Evolutionary conservation across 306 rosid species (phyloP).

Genomic region (Alnus rubra): DNA sequence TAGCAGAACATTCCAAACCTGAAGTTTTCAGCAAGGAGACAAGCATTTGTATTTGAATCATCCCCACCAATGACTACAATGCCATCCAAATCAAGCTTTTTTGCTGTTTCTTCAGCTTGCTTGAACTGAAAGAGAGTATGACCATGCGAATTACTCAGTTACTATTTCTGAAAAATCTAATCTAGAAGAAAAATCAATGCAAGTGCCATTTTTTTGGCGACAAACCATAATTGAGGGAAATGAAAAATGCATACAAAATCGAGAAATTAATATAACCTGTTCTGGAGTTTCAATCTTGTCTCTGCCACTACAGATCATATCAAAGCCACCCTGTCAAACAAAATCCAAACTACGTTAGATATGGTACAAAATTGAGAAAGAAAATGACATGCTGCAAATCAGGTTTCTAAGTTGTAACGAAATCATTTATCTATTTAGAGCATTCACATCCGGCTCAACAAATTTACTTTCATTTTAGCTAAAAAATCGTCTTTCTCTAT

Average conservation of each 20-base stretch:
- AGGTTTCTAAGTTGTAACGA: no score
- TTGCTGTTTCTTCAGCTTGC: constrained; percentile 1
- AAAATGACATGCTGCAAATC: no score
- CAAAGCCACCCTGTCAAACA: no score
- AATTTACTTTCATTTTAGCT: no score
- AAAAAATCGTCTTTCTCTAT: no score
- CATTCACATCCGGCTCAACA: no score
- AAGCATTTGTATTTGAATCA: constrained; percentile 98
- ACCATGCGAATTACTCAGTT: constrained; percentile 26
- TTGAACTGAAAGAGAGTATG: not conserved
- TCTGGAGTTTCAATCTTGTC: not conserved
- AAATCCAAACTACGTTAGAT: no score
- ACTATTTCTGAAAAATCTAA: constrained; percentile 2
- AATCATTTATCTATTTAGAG: no score
- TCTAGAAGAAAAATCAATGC: not conserved
- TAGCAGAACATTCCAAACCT: constrained; percentile 44
- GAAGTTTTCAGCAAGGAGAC: constrained; percentile 97
- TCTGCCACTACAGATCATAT: no score
- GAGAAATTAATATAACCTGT: not conserved
- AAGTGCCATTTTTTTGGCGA: not conserved
- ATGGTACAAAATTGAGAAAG: no score
- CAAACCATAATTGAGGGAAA: not conserved
- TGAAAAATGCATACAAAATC: not conserved
- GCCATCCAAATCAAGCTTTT: constrained; percentile 1
- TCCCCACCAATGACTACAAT: constrained; percentile 95